phyloP scores from a whole-genome alignment of 2,329 filamentous ascomycete genomes.

The Hysterium pulicare region DNA sequence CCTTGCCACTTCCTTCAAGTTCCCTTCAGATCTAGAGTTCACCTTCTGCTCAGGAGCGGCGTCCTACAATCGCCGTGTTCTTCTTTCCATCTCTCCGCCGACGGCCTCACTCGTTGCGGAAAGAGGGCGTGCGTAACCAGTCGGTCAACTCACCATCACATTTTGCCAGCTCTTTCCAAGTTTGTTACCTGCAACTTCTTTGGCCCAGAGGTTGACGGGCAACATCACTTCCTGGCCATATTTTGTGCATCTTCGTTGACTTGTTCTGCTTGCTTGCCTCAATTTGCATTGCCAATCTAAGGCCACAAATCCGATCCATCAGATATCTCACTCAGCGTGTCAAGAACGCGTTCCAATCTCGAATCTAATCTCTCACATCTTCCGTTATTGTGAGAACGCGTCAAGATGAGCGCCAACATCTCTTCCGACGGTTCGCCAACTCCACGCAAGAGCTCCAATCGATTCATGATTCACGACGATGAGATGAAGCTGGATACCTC shows the following conservation, averaged over 20 bases:
- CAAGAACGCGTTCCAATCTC: slow-evolving; percentile 8
- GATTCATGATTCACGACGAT: slow-evolving; percentile 29
- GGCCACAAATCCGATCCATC: slow-evolving; percentile 11
- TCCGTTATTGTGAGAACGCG: slow-evolving; percentile 12
- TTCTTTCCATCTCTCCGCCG: slow-evolving; percentile 5
- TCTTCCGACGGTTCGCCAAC: slow-evolving; percentile 41
- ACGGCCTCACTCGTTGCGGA: background rate
- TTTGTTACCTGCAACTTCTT: background rate
- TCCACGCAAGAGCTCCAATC: slow-evolving; percentile 34
- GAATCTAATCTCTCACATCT: slow-evolving; percentile 29
- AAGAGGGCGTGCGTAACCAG: background rate
- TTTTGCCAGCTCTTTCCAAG: slow-evolving; percentile 1
- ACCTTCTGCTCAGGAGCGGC: slow-evolving; percentile 5
- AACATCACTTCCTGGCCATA: slow-evolving; percentile 22
- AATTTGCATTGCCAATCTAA: slow-evolving; percentile 38
- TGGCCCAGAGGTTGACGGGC: background rate
- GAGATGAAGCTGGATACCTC: slow-evolving; percentile 33
- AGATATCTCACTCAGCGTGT: slow-evolving; percentile 10
- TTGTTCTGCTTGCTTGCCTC: slow-evolving; percentile 17
- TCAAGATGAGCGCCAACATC: slow-evolving; percentile 37
- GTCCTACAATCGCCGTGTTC: slow-evolving; percentile 12
- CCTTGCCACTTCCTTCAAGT: background rate
- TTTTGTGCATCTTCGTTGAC: slow-evolving; percentile 13
- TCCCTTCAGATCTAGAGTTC: background rate
- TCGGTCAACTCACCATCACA: background rate